Evolutionary conservation across 305 asterid species (phyloP).

Genomic region (Fraxinus platypoda): DNA sequence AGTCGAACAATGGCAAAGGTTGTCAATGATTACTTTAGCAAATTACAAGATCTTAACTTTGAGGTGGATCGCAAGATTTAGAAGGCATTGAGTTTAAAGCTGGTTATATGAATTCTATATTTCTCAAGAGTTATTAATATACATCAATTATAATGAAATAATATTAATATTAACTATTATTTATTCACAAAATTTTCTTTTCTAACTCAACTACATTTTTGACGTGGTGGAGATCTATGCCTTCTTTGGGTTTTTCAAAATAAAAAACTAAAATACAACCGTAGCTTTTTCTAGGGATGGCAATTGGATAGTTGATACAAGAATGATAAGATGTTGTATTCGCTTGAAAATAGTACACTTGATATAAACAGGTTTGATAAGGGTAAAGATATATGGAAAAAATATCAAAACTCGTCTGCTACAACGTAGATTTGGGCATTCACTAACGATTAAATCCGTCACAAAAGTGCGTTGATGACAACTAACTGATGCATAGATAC

Average conservation of each 20-base stretch:
- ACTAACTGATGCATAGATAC: neutral
- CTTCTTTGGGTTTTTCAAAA: neutral
- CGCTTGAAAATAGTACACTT: neutral
- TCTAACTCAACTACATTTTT: neutral
- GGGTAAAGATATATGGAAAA: neutral
- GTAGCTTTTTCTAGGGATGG: neutral
- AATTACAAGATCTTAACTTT: neutral
- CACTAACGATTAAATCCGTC: neutral
- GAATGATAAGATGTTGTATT: neutral
- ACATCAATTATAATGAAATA: neutral
- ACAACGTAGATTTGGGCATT: neutral
- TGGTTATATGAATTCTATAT: neutral
- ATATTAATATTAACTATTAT: neutral
- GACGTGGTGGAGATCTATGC: neutral
- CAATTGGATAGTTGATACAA: neutral
- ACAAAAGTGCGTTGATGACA: neutral
- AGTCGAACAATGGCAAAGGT: neutral
- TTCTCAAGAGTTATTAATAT: neutral
- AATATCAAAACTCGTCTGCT: neutral
- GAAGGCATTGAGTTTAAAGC: neutral
- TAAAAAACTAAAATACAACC: neutral
- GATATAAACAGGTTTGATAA: neutral
- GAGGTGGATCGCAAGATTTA: neutral
- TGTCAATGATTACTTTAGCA: neutral
- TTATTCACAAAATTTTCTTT: neutral